Evolutionary conservation across 2,329 filamentous ascomycete genomes (phyloP).

Genomic region (Fonsecaea pedrosoi): DNA sequence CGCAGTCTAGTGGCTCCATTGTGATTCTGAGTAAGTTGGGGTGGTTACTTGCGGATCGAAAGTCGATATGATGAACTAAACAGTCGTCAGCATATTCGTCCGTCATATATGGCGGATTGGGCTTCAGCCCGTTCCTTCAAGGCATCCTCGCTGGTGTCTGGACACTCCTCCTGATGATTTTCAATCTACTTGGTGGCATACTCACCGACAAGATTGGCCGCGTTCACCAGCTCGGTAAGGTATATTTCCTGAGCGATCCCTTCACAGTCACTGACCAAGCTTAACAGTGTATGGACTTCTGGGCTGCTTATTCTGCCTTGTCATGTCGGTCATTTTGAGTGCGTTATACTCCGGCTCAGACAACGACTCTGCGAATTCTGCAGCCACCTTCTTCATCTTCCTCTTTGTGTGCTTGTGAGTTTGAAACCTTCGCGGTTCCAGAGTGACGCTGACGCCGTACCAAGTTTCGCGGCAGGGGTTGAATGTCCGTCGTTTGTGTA

Average conservation of each 20-base stretch:
- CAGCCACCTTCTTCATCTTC: slow-evolving; percentile 8
- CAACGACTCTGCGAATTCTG: slow-evolving; percentile 1
- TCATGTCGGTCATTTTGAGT: slow-evolving; percentile 1
- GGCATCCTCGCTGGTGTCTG: slow-evolving; percentile 7
- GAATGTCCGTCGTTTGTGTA: slow-evolving; percentile 16
- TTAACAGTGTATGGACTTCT: slow-evolving; percentile 3
- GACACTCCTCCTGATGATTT: slow-evolving; percentile 1
- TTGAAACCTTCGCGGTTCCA: background rate
- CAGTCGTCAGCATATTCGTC: background rate
- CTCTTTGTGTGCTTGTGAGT: slow-evolving; percentile 10
- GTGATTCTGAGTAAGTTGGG: slow-evolving; percentile 10
- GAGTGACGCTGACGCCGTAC: background rate
- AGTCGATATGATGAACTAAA: background rate
- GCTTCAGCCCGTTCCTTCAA: slow-evolving; percentile 7
- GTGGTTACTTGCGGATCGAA: background rate
- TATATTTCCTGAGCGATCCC: background rate
- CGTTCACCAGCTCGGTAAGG: slow-evolving; percentile 6
- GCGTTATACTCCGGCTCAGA: background rate
- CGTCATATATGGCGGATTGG: slow-evolving; percentile 8
- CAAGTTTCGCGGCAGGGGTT: slow-evolving; percentile 6
- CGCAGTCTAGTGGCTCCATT: slow-evolving; percentile 14
- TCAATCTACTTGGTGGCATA: slow-evolving; percentile 10
- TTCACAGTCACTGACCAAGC: background rate
- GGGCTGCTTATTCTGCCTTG: slow-evolving; percentile 8
- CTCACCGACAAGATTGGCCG: slow-evolving; percentile 9